A percentile compares a stretch with the other conserved stretches of the same genome.
These are phyloP conservation scores for Echinosophora koreensis DNA, from an alignment of 306 rosid species.

Conservation along the genomic window DNA sequence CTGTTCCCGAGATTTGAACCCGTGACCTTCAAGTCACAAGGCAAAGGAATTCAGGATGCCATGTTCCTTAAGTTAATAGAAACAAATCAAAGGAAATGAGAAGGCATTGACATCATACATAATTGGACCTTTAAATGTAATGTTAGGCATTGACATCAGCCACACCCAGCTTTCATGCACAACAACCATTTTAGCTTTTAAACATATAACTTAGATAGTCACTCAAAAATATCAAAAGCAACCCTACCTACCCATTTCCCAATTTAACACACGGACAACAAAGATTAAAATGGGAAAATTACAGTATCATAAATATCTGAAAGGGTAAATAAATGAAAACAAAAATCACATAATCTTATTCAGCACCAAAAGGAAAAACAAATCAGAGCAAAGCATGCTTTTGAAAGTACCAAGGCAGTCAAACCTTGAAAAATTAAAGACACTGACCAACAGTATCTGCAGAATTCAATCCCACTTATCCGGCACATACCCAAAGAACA, in stretches of 20 bases:
- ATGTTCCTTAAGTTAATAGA: conserved; percentile 31
- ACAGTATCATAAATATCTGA: conserved; percentile 18
- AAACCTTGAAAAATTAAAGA: conserved; percentile 34
- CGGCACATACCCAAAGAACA: background rate
- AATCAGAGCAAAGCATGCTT: background rate
- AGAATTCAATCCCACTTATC: conserved; percentile 18
- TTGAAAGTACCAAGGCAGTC: conserved; percentile 9
- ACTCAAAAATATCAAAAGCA: conserved; percentile 2
- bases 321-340: background rate
- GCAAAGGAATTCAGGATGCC: too few species aligned
- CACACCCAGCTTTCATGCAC: conserved; percentile 23
- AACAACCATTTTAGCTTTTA: conserved; percentile 20
- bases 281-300: background rate
- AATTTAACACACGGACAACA: background rate
- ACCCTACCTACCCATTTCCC: conserved; percentile 10
- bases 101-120: background rate
- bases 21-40: too few species aligned
- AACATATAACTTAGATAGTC: background rate
- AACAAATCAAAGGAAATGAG: conserved; percentile 19
- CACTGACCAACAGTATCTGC: background rate
- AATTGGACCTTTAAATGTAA: conserved; percentile 10
- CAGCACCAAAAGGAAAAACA: background rate
- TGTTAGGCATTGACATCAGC: background rate
- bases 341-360: background rate
- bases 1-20: too few species aligned